Conservation (phyloP, 352 stramenopile species). For the Lagenidium giganteum region DNA sequence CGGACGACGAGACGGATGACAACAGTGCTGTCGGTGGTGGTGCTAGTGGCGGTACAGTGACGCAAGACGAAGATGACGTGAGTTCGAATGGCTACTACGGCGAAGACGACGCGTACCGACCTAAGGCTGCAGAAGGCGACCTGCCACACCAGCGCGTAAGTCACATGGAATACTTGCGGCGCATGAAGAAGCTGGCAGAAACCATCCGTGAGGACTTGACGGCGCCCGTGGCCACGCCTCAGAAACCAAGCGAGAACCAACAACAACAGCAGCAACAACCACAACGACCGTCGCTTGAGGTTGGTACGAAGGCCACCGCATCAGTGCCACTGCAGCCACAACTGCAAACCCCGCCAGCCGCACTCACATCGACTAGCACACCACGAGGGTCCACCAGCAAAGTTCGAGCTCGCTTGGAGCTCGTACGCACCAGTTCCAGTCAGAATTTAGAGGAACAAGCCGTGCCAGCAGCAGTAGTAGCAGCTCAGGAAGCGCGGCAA, state of each 20-base stretch:
- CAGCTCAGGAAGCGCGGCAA: no score
- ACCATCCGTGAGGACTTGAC: constrained; percentile 57
- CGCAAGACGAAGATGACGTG: no score
- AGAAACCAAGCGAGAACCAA: constrained; percentile 2
- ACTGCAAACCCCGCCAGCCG: not conserved
- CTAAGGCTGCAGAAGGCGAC: no score
- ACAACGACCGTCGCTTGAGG: not conserved
- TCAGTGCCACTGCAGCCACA: not conserved
- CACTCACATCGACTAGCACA: not conserved
- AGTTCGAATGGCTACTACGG: constrained; percentile 17
- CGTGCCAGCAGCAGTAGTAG: no score
- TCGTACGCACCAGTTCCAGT: constrained; percentile 18
- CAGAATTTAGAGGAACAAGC: not conserved
- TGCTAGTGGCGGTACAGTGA: constrained; percentile 5
- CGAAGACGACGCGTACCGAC: no score
- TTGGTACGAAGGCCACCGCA: no score
- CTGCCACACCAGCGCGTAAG: constrained; percentile 46
- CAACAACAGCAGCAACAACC: constrained; percentile 1
- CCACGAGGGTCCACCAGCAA: constrained; percentile 20
- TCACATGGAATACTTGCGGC: constrained; percentile 66
- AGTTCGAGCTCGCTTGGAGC: constrained; percentile 25
- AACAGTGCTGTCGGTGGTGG: constrained; percentile 6
- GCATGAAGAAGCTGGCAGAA: constrained; percentile 62
- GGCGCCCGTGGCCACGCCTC: not conserved
- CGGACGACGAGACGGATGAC: not conserved